A percentile compares a stretch with the other conserved stretches of the same genome.
Evolutionary conservation across 768 basidiomycete genomes (phyloP).

Genomic region (Suillus decipiens): DNA sequence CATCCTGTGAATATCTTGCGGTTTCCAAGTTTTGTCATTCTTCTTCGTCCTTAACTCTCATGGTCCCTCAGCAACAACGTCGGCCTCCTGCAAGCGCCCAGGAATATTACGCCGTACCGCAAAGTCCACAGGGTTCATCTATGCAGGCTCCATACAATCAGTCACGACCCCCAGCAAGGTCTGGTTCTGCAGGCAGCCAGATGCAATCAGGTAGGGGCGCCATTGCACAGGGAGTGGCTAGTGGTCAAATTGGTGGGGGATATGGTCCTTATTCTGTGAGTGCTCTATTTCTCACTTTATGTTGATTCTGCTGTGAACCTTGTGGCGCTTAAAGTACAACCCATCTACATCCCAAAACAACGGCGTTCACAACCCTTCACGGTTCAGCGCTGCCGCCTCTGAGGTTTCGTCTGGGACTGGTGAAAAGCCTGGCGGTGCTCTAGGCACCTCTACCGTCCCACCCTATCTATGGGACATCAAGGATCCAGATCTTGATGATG

Average conservation of each 20-base stretch:
- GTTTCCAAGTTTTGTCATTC: slow-evolving; percentile 10
- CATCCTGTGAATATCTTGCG: slow-evolving; percentile 16
- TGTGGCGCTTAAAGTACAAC: slow-evolving; percentile 49
- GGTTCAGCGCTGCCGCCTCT: slow-evolving; percentile 59
- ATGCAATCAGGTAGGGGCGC: slow-evolving; percentile 47
- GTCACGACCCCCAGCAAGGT: slow-evolving; percentile 27
- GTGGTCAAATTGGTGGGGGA: slow-evolving; percentile 72
- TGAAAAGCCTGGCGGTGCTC: slow-evolving; percentile 28
- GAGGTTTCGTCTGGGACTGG: slow-evolving; percentile 43
- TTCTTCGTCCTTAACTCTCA: slow-evolving; percentile 23
- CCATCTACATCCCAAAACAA: slow-evolving; percentile 43
- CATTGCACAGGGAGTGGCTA: slow-evolving; percentile 78
- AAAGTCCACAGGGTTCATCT: slow-evolving; percentile 50
- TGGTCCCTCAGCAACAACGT: slow-evolving; percentile 36
- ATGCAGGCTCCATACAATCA: slow-evolving; percentile 27
- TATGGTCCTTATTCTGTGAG: slow-evolving; percentile 89
- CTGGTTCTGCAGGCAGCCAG: slow-evolving; percentile 30
- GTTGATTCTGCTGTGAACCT: slow-evolving; percentile 11
- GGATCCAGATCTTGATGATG: slow-evolving; percentile 88
- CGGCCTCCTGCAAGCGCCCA: slow-evolving; percentile 47
- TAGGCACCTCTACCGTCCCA: slow-evolving; percentile 61
- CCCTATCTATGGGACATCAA: slow-evolving; percentile 74
- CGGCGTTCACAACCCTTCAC: slow-evolving; percentile 48
- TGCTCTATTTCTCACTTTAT: slow-evolving; percentile 14
- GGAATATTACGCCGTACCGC: slow-evolving; percentile 69